A percentile compares a stretch with the other conserved stretches of the same genome.
These are phyloP conservation scores for Komagataella kurtzmanii DNA, from an alignment of 805 yeast species.

Conservation along the genomic window DNA sequence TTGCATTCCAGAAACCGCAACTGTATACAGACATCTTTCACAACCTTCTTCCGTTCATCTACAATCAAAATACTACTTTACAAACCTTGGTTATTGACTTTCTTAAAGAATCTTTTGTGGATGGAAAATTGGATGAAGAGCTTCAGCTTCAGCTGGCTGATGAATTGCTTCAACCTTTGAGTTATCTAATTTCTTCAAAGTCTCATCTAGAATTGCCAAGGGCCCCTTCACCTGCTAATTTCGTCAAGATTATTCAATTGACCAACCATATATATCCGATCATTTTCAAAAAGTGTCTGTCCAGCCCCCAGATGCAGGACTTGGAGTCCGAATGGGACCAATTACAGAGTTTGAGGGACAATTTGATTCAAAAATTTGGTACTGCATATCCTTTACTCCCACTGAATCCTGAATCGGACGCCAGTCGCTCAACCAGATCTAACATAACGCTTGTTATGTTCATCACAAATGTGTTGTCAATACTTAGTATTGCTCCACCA, in stretches of 20 bases:
- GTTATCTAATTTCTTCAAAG: background rate
- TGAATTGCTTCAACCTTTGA: background rate
- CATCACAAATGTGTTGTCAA: conserved; percentile 41
- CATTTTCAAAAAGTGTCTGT: conserved; percentile 29
- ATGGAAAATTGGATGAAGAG: background rate
- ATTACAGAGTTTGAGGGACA: conserved; percentile 39
- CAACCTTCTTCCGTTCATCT: background rate
- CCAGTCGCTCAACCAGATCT: conserved; percentile 37
- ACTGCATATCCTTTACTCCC: conserved; percentile 38
- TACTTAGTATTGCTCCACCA: conserved; percentile 38
- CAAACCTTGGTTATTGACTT: conserved; percentile 1
- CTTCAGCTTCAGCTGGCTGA: background rate
- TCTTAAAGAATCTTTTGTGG: conserved; percentile 1
- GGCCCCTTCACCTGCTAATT: background rate
- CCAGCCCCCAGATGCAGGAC: conserved; percentile 22
- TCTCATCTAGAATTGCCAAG: background rate
- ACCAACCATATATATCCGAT: conserved; percentile 20
- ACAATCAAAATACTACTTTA: background rate
- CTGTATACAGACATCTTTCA: conserved; percentile 1
- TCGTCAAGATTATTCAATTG: conserved; percentile 1
- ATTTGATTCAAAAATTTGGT: conserved; percentile 49
- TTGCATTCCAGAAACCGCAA: conserved; percentile 5
- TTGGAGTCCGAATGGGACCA: conserved; percentile 34
- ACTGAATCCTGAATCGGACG: conserved; percentile 35
- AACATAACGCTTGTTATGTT: conserved; percentile 65